Base-by-base conservation (phyloP, 2,329 filamentous ascomycete species). In the Trichoderma sp. region DNA sequence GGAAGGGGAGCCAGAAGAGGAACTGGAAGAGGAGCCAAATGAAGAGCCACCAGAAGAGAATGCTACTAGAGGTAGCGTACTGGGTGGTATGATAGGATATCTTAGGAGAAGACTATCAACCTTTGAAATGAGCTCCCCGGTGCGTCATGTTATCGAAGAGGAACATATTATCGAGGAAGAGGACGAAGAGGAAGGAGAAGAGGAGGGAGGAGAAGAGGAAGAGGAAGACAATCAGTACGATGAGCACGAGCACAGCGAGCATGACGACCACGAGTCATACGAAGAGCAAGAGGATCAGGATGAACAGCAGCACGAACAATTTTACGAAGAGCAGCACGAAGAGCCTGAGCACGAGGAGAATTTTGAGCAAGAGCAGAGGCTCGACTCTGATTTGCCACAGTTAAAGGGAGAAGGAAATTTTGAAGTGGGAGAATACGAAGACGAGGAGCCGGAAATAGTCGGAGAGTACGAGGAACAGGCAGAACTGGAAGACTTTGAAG, bases 91-190 rank as follows among this genome's bases (percentile, higher is more conserved):
- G 71, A 80, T 78, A 73, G 80, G 74, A 74, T 43, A n/a, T 43
- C 40, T 81, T 78, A 71, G 81, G 80, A 82, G 78, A 61, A 83
- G 84, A 71, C 78, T 87, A 71, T 84, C 85, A 70, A 87, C 85
- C 52, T 85, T 85, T 65, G 85, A 87, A 71, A 81, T 86, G 72
- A 87, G 82, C 65, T 82, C 82, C 19, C 82, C 83, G 1, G 81
- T 82, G 27, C 69, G 74, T 19, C 72, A 73, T 40, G 64, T 72
- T 33, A 68, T 52, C n/a, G 40, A 21, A 6, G 13, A 64, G 7
- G 49, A 14, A 1, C 72, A 73, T 47, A 62, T 72, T 33, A 68
- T 49, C 43, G 68, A 58, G 27, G 40, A 21, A 5, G n/a, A 64
- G 5, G 49, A 5, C 1, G 60, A 53, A 2, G 2, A 55, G 14